Conservation (phyloP, 192 early-diverging fungal genomes). For the Backusella australiensis region DNA sequence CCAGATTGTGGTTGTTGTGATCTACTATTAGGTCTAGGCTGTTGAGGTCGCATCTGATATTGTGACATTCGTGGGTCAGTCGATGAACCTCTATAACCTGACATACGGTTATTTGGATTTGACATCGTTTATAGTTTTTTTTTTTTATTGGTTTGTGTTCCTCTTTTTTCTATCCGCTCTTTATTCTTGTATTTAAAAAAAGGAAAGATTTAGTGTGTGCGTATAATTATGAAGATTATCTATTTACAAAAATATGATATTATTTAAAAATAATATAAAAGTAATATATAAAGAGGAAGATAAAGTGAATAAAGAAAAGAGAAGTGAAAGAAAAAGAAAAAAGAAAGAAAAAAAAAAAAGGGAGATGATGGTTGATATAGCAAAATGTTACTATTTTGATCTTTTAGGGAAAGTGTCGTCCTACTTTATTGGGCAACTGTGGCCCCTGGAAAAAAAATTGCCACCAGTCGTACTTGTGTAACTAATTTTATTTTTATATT, state of each 20-base stretch:
- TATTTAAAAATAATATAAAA: constrained; percentile 1
- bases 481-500: constrained; percentile 22
- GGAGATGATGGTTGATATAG: constrained; percentile 9
- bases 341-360: constrained; percentile 15
- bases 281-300: background rate
- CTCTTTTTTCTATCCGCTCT: background rate
- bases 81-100: constrained; percentile 12
- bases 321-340: background rate
- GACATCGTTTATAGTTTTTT: background rate
- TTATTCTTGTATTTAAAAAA: background rate
- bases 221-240: background rate
- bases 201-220: background rate
- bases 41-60: background rate
- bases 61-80: constrained; percentile 13
- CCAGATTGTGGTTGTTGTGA: constrained; percentile 8
- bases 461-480: constrained; percentile 26
- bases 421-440: constrained; percentile 11
- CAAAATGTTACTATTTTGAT: constrained; percentile 22
- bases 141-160: background rate
- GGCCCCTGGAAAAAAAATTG: constrained; percentile 16
- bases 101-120: constrained; percentile 10
- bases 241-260: background rate
- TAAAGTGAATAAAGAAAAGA: constrained; percentile 13
- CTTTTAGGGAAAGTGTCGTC: constrained; percentile 10
- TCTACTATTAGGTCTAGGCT: background rate